Conservation (phyloP, 1,284 basidiomycete species). For the Apiotrichum mycotoxinovorans region DNA sequence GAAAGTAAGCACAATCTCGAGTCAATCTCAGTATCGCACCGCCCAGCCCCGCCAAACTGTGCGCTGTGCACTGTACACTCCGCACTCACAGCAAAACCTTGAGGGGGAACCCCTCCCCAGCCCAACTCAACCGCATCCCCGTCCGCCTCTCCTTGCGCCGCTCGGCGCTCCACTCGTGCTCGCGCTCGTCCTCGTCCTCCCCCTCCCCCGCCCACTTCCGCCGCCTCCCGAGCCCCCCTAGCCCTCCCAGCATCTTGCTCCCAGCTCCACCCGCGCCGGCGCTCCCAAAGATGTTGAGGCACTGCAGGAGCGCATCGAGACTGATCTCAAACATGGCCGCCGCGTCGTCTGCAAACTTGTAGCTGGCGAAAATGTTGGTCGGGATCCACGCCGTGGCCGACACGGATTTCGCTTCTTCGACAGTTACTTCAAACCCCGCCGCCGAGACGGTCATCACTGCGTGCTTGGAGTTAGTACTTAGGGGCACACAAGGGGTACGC, state of each 20-base stretch:
- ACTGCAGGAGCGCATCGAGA: slow-evolving; percentile 76
- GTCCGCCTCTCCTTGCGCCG: slow-evolving; percentile 51
- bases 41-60: too few species aligned
- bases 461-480: slow-evolving; percentile 57
- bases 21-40: too few species aligned
- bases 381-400: slow-evolving; percentile 82
- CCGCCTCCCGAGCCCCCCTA: slow-evolving; percentile 16
- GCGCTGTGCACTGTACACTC: too few species aligned
- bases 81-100: slow-evolving; percentile 72
- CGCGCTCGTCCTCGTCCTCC: slow-evolving; percentile 48
- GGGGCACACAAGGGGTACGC: too few species aligned
- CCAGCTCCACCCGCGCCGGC: slow-evolving; percentile 48
- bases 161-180: slow-evolving; percentile 26
- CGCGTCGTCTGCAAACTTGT: slow-evolving; percentile 52
- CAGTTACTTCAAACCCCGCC: slow-evolving; percentile 73
- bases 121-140: slow-evolving; percentile 78
- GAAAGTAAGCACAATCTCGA: not conserved
- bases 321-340: slow-evolving; percentile 68
- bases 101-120: slow-evolving; percentile 72
- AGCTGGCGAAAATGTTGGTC: slow-evolving; percentile 72
- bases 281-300: slow-evolving; percentile 87
- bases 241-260: not conserved
- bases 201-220: slow-evolving; percentile 53
- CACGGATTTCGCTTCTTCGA: slow-evolving; percentile 76
- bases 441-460: slow-evolving; percentile 70